Conservation (phyloP, 2,329 filamentous ascomycete genomes). For the Neodidymelliopsis sp. region DNA sequence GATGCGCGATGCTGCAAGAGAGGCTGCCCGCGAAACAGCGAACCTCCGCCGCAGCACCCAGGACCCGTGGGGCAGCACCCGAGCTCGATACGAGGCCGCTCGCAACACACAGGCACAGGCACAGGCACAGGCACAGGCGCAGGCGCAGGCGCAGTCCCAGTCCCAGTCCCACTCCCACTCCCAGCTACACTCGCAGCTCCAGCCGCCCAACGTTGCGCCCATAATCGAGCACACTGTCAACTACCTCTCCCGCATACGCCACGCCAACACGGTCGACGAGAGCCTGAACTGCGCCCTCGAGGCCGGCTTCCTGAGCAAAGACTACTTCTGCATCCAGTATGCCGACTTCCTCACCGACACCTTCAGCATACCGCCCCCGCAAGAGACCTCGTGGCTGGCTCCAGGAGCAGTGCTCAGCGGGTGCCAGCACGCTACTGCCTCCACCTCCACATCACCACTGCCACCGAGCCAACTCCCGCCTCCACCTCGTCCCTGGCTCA, state of each 20-base stretch:
- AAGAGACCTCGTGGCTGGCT: slow-evolving; percentile 67
- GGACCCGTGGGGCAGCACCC: slow-evolving; percentile 39
- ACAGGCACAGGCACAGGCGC: slow-evolving; percentile 29
- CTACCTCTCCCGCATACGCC: slow-evolving; percentile 67
- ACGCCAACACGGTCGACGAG: slow-evolving; percentile 62
- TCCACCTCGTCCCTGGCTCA: slow-evolving; percentile 49
- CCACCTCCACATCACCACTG: slow-evolving; percentile 6
- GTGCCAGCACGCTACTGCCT: slow-evolving; percentile 63
- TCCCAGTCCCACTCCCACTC: slow-evolving; percentile 34
- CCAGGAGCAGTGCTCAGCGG: slow-evolving; percentile 68
- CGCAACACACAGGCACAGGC: slow-evolving; percentile 30
- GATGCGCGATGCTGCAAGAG: neutral
- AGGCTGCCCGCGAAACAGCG: neutral
- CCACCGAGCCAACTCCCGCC: slow-evolving; percentile 31
- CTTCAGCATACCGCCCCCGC: slow-evolving; percentile 58
- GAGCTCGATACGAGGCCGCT: slow-evolving; percentile 27
- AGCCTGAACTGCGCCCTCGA: slow-evolving; percentile 62
- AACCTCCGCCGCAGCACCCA: slow-evolving; percentile 26
- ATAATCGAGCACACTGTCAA: slow-evolving; percentile 66
- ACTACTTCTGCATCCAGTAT: slow-evolving; percentile 55
- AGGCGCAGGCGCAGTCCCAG: slow-evolving; percentile 35
- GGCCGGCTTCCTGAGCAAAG: slow-evolving; percentile 62
- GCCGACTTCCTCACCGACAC: slow-evolving; percentile 67
- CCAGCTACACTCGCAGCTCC: slow-evolving; percentile 36
- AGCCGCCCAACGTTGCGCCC: slow-evolving; percentile 37